Evolutionary conservation across 1,139 yeast species (phyloP).

Genomic region (Geotrichum carabidarum): DNA sequence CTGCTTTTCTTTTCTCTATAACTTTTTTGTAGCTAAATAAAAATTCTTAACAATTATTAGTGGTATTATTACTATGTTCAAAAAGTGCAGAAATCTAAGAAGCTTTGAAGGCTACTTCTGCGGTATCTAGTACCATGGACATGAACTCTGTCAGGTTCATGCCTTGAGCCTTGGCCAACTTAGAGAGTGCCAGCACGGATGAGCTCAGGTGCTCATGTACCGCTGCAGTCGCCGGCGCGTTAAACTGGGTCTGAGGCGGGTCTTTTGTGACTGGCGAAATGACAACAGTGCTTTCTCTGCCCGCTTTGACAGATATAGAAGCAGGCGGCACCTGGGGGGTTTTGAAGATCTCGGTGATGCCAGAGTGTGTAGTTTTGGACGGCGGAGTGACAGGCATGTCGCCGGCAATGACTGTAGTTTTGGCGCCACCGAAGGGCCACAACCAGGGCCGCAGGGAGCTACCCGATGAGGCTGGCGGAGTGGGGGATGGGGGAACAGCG

Average conservation of each 20-base stretch:
- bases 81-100: not conserved
- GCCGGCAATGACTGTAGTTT: too few species aligned
- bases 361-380: too few species aligned
- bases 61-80: not conserved
- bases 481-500: too few species aligned
- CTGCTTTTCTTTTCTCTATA: too few species aligned
- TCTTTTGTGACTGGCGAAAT: not conserved
- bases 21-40: too few species aligned
- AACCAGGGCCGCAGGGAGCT: too few species aligned
- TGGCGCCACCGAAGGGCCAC: too few species aligned
- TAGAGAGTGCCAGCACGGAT: slow-evolving; percentile 1
- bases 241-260: not conserved
- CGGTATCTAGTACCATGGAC: slow-evolving; percentile 3
- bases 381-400: too few species aligned
- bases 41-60: too few species aligned
- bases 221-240: not conserved
- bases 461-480: too few species aligned
- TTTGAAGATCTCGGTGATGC: too few species aligned
- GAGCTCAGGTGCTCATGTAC: slow-evolving; percentile 3
- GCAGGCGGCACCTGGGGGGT: not conserved
- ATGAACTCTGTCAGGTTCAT: slow-evolving; percentile 9
- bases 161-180: slow-evolving; percentile 14
- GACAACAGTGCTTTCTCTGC: not conserved
- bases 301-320: not conserved
- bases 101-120: not conserved